Base-by-base conservation (phyloP, 352 stramenopile genomes). In the Phytophthora pini region DNA sequence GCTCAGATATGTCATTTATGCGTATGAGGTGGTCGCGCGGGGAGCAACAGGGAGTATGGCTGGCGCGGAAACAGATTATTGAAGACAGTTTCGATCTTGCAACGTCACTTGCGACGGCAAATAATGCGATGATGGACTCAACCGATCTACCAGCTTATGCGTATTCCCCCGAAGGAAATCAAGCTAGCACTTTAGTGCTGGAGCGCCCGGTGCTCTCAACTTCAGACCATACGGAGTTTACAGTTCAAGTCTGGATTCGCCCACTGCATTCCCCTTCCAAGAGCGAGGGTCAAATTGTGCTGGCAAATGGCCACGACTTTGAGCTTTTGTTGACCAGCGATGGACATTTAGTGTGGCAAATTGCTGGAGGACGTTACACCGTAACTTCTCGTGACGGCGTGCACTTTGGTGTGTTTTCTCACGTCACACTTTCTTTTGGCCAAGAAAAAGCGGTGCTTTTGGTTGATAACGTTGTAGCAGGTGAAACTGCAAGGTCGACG, bases 21-120 rank as follows among this genome's bases (percentile, higher is more conserved):
- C 74, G 85, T 9, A 68, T 96, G 43, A 79, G 65, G 32, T 96
- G 88, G 88, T 93, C 85, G 20, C 83, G 88, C 24, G 88, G 88
- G 0, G 88, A 96, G 38, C 82, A 95, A 47, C 79, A 88, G 36
- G 88, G 88, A 29, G 81, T 92, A 3, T 96, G 88, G 88, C 57
- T 96, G 15, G 88, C 88, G 3, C 74, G 67, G 22, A 77, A 80
- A 68, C 61, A 87, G 52, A 31, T 27, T 11, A 38, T 78, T 4
- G 47, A 65, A 31, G 54, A 24, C 26, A 32, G 12, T 31, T 91
- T 90, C 44, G 68, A 89, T 36, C 48, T 92, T 13, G 34, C 50
- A 9, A 54, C 57, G 9, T 75, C 57, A 3, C 61, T 94, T 38
- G 40, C 49, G 13, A 67, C 70, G 7, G 63, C 65, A 7, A 74